phyloP scores from a whole-genome alignment of 164 flowering plant species.

The Vitis riparia region DNA sequence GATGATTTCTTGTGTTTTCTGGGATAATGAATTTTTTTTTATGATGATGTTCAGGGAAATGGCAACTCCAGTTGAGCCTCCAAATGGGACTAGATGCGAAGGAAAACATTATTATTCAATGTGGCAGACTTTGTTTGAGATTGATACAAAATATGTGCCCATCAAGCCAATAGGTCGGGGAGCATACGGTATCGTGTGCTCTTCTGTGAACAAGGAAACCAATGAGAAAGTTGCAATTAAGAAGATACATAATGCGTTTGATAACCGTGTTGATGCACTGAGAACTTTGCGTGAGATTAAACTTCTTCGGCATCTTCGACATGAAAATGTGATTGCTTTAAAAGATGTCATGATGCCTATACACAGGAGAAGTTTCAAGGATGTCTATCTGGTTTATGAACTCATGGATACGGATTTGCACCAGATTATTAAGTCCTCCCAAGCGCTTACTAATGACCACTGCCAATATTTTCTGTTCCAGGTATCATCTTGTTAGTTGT shows the following conservation, averaged over 20 bases:
- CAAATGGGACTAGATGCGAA: slow-evolving; percentile 51
- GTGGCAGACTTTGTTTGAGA: slow-evolving; percentile 94
- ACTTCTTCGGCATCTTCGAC: slow-evolving; percentile 80
- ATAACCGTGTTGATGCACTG: slow-evolving; percentile 81
- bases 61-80: slow-evolving; percentile 89
- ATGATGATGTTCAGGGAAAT: slow-evolving; percentile 36
- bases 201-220: slow-evolving; percentile 82
- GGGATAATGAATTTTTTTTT: background rate
- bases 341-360: slow-evolving; percentile 92
- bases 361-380: slow-evolving; percentile 72
- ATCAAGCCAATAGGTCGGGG: slow-evolving; percentile 96
- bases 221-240: slow-evolving; percentile 93
- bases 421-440: slow-evolving; percentile 91
- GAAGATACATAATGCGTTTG: slow-evolving; percentile 85
- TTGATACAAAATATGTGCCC: slow-evolving; percentile 85
- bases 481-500: slow-evolving; percentile 39
- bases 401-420: slow-evolving; percentile 97
- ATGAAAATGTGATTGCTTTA: slow-evolving; percentile 82
- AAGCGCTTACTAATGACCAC: slow-evolving; percentile 80
- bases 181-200: slow-evolving; percentile 92
- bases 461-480: slow-evolving; percentile 90
- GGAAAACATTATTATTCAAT: slow-evolving; percentile 91
- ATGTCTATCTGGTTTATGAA: slow-evolving; percentile 91
- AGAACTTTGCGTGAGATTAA: slow-evolving; percentile 85
- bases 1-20: no score